A percentile compares a stretch with the other conserved stretches of the same genome.
These are phyloP conservation scores for Plasmodium gonderi DNA, from an alignment of 169 alveolate genomes.

Conservation along the genomic window DNA sequence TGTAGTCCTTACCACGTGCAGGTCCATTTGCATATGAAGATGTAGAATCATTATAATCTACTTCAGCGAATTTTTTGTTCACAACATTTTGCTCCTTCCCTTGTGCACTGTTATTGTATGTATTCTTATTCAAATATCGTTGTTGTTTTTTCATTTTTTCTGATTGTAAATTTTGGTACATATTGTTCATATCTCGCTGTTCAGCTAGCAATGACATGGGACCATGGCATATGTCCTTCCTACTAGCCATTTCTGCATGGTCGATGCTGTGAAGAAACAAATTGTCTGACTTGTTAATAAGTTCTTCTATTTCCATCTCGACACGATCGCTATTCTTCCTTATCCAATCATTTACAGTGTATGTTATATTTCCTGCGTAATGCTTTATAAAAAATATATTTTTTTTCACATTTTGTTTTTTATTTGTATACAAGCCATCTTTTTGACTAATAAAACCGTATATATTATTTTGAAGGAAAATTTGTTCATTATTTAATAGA, in stretches of 20 bases:
- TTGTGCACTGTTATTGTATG: background rate
- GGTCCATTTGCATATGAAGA: no score
- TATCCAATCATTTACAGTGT: conserved; percentile 84
- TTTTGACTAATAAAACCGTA: conserved; percentile 37
- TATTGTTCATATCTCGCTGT: background rate
- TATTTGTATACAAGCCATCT: conserved; percentile 26
- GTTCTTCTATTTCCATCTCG: conserved; percentile 80
- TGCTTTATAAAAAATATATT: conserved; percentile 82
- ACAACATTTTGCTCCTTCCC: no score
- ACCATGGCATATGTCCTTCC: background rate
- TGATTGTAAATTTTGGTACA: background rate
- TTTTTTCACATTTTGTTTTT: conserved; percentile 12
- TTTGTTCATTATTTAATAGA: conserved; percentile 29
- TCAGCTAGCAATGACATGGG: no score
- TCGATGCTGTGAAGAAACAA: conserved; percentile 25
- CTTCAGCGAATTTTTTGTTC: no score
- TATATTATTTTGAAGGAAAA: conserved; percentile 5
- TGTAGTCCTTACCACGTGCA: no score
- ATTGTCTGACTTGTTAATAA: conserved; percentile 73
- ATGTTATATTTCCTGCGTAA: conserved; percentile 90
- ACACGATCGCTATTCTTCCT: conserved; percentile 89
- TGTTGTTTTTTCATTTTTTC: background rate
- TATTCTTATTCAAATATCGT: background rate
- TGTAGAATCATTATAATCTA: no score
- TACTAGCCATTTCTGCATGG: background rate